Conservation (phyloP, 1,284 basidiomycete genomes). For the Ustilago trichophora region DNA sequence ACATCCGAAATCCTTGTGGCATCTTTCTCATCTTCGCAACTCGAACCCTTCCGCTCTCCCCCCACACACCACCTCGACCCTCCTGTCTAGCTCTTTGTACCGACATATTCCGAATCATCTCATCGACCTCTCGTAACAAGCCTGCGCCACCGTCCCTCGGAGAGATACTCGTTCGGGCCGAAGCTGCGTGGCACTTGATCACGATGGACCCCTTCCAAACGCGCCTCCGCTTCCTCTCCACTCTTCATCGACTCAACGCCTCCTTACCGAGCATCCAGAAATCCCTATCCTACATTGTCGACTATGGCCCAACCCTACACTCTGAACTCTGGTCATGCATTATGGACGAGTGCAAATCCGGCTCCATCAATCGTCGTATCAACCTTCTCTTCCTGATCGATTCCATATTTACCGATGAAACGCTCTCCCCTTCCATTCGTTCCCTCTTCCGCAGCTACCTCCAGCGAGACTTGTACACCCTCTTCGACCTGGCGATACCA, state of each 20-base stretch:
- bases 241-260: conserved; percentile 62
- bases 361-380: conserved; percentile 87
- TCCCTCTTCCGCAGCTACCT: conserved; percentile 13
- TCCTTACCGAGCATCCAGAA: conserved; percentile 88
- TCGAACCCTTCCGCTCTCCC: too few relatives aligned
- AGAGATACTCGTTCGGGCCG: too few relatives aligned
- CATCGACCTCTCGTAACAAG: too few relatives aligned
- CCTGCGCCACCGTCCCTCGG: too few relatives aligned
- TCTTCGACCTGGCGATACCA: conserved; percentile 38
- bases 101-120: too few relatives aligned
- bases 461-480: conserved; percentile 25
- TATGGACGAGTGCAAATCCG: conserved; percentile 83
- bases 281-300: conserved; percentile 84
- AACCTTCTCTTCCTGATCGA: conserved; percentile 93
- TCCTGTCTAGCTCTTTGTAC: too few relatives aligned
- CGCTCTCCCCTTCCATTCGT: conserved; percentile 23
- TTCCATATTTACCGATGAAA: conserved; percentile 70
- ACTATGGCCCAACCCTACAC: conserved; percentile 78
- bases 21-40: too few relatives aligned
- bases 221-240: conserved; percentile 61
- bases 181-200: not conserved
- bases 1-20: conserved; percentile 3
- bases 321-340: conserved; percentile 96
- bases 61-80: too few relatives aligned
- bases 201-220: conserved; percentile 61